Percentiles rank a stretch among this genome's conserved stretches.
Evolutionary conservation across 1,284 basidiomycete genomes (phyloP).

Genomic region (Coriolopsis trogii): DNA sequence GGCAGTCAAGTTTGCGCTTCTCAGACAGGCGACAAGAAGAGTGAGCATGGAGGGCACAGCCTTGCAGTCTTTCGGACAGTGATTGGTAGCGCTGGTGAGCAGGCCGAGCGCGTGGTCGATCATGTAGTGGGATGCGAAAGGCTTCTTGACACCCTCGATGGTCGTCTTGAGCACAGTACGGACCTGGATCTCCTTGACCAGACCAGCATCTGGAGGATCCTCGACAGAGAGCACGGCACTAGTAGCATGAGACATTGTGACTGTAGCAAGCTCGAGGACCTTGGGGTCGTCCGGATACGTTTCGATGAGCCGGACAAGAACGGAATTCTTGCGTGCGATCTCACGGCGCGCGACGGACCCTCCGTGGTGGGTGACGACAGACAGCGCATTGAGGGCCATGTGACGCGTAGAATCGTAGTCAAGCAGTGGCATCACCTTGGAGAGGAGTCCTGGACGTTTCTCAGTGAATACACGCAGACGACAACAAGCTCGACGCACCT

Average conservation of each 20-base stretch:
- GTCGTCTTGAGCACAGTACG: slow-evolving; percentile 46
- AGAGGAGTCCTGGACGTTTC: slow-evolving; percentile 47
- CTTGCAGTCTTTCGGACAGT: slow-evolving; percentile 47
- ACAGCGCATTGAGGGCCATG: slow-evolving; percentile 56
- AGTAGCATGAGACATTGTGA: slow-evolving; percentile 56
- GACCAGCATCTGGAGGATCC: slow-evolving; percentile 37
- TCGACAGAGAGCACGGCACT: slow-evolving; percentile 46
- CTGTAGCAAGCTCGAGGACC: slow-evolving; percentile 53
- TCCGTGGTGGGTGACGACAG: slow-evolving; percentile 63
- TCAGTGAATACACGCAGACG: background rate
- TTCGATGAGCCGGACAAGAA: slow-evolving; percentile 48
- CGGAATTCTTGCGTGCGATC: slow-evolving; percentile 48
- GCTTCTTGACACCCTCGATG: slow-evolving; percentile 46
- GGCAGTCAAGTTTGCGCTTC: slow-evolving; percentile 52
- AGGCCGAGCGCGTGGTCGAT: slow-evolving; percentile 55
- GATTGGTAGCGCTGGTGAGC: slow-evolving; percentile 44
- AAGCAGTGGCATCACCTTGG: slow-evolving; percentile 56
- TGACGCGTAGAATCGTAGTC: slow-evolving; percentile 48
- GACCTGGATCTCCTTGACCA: slow-evolving; percentile 48
- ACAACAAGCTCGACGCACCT: slow-evolving; percentile 38
- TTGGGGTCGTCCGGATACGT: slow-evolving; percentile 51
- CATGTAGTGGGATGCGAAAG: slow-evolving; percentile 44
- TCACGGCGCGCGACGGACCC: slow-evolving; percentile 50
- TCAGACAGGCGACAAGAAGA: slow-evolving; percentile 56
- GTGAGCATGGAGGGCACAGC: slow-evolving; percentile 44